Base-by-base conservation (phyloP, 192 early-diverging fungal species). In the Gigaspora rosea region DNA sequence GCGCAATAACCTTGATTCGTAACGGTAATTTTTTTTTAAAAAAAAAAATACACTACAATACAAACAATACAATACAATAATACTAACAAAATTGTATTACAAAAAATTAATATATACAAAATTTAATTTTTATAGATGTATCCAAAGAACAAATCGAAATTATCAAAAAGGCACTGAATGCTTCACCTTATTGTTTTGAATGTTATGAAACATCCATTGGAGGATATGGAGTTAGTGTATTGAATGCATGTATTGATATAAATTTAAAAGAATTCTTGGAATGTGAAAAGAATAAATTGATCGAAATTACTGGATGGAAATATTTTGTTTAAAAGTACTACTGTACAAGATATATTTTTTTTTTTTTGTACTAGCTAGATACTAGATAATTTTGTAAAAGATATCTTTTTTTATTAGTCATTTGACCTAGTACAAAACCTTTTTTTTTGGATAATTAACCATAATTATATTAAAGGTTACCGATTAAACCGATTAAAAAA, bases 1-100 rank as follows among this genome's bases (percentile, higher is more conserved):
- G 97, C 81, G 93, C 94, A 22, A 78, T 99, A 63, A 95, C 94
- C 0, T 82, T 94, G 64, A 78, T 95, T 22, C 87, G 90, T 18
- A 82, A 90, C 62, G 89, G 89, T 90, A 85, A 81, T 47, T 67
- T 41, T 27, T 27, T 27, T 27, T 27, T 27, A 27, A 27, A 27
- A 27, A 27, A 27, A 27, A 27, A 27, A 27, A 27, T 27, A 0
- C 27, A 27, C 27, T 0, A 27, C 27, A 27, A 27, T 1, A 27
- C 27, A 27, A 27, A 27, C 27, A 27, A 27, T 1, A 27, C 27
- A 27, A 27, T 27, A 27, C 1, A 27, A 27, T 27, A 27, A 27
- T 27, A 27, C 1, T n/a, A n/a, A n/a, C n/a, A n/a, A n/a, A n/a
- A n/a, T n/a, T n/a, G n/a, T n/a, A n/a, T n/a, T n/a, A n/a, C 32